Base-by-base conservation (phyloP, 2,329 filamentous ascomycete species). In the Penicillium sp. region DNA sequence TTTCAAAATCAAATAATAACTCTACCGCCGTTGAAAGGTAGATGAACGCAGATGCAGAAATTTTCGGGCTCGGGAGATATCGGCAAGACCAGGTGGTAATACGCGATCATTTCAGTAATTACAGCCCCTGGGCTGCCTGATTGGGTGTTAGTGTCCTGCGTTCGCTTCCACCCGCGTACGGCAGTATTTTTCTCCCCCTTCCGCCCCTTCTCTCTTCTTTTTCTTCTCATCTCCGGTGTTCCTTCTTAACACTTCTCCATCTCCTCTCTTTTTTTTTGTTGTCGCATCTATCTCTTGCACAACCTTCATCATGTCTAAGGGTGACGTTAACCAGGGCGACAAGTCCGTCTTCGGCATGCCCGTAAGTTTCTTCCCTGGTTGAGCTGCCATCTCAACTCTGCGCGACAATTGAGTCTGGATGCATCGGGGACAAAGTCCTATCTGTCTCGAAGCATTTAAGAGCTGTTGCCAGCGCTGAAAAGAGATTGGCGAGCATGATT, bases 331-430 rank as follows among this genome's bases (percentile, higher is more conserved):
- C 62, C 78, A 81, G 70, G 63, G 59, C 56, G 76, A 81, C 24
- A 81, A 82, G 77, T 74, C 75, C 69, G 70, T 81, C 64, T 69
- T 82, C 69, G 81, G 80, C 66, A 73, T 76, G 70, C 74, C 74
- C 64, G 74, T 76, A 72, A 74, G 74, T 74, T 46, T 44, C 49
- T 44, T 30, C 44, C 46, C 50, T 43, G 57, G 43, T n/a, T 44
- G 35, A 39, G 53, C 52, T 55, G 55, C 53, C 53, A 46, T 49
- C 48, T 53, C 56, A 54, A 56, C 48, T 47, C 42, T 40, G 31
- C 41, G 46, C 45, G 28, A 53, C 43, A 31, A 38, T 46, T 46
- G 39, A 27, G 35, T n/a, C n/a, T 46, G 30, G 31, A 55, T 51
- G 36, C 39, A 50, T 30, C 24, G 2, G 11, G 13, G 11, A 13